Conservation (phyloP, 1,284 basidiomycete species). For the Leccinum ponderosum region DNA sequence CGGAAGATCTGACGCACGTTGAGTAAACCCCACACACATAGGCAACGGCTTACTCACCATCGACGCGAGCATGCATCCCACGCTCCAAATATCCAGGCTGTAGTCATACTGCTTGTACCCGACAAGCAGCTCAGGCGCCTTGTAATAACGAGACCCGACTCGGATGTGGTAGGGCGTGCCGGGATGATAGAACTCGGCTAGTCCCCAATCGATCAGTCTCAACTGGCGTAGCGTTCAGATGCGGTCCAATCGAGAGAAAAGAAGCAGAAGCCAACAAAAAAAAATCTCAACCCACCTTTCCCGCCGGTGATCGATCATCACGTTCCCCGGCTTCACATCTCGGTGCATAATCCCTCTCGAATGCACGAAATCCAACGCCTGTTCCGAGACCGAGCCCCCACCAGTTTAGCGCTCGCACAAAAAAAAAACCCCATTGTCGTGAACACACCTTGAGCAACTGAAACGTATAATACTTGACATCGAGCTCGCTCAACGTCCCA, state of each 20-base stretch:
- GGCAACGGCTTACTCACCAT: conserved; percentile 57
- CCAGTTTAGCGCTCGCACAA: background rate
- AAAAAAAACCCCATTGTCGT: background rate
- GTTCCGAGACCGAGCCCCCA: background rate
- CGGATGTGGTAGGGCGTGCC: conserved; percentile 86
- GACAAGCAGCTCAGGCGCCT: conserved; percentile 85
- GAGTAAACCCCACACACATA: background rate
- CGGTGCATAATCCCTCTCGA: conserved; percentile 90
- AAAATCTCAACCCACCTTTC: conserved; percentile 52
- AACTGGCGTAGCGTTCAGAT: conserved; percentile 44
- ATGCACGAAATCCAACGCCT: conserved; percentile 89
- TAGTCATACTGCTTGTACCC: conserved; percentile 89
- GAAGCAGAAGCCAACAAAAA: background rate
- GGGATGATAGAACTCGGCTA: conserved; percentile 92
- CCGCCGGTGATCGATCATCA: conserved; percentile 86
- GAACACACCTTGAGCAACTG: conserved; percentile 73
- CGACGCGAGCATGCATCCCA: conserved; percentile 87
- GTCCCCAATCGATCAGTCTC: conserved; percentile 88
- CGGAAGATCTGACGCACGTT: conserved; percentile 64
- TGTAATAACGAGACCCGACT: conserved; percentile 90
- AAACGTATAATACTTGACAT: conserved; percentile 84
- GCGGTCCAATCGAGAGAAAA: background rate
- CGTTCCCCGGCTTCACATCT: conserved; percentile 90
- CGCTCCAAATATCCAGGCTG: conserved; percentile 84
- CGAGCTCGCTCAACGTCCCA: conserved; percentile 72